Evolutionary conservation across 2,329 filamentous ascomycete genomes (phyloP), one percentile per base, ranked within the genome.

Genomic region (Cercospora berteroae): DNA sequence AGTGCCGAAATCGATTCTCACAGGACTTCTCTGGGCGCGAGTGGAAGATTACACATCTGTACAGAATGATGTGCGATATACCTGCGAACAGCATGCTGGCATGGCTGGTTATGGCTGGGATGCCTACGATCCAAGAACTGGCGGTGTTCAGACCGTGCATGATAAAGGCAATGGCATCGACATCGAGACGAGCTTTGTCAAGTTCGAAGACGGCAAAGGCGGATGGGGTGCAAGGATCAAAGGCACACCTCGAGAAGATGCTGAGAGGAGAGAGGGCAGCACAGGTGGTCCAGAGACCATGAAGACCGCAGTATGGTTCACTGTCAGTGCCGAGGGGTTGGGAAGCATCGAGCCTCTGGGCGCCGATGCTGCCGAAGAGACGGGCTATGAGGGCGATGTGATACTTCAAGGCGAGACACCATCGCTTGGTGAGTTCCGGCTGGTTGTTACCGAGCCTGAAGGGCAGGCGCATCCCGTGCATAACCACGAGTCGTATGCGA

Each of bases 31-130:
- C 83, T 99, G 95, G 95, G 88, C 89, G 5, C 90, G 90, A 74
- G 89, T 96, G 16, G 92, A 98, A 75, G 86, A 89, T 72, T 97
- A 90, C 79, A 81, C 84, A 50, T 88, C 88, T 69, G 87, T 94
- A 63, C 92, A 95, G 77, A 81, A 88, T 68, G 91, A 89, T 74
- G 90, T 97, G 74, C 89, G 95, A 71, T 93, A 97, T 79, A 97
- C 95, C 0, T 99, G 95, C 81, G 95, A 98, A 79, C 95, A 99
- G 79, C 88, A 95, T 78, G 93, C 96, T 78, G 91, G 91, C 71
- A 96, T 99, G 86, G 90, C 88, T 58, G 94, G 94, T 65, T 99
- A 99, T 79, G 95, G 95, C 69, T 99, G 95, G 95, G 94, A 98
- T 75, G 92, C 96, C 78, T 99, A 96, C 79, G 95, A 99, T 80